Evolutionary conservation across 306 rosid species (phyloP), one percentile per base, ranked within the genome.

Genomic region (Cicer judaicum): DNA sequence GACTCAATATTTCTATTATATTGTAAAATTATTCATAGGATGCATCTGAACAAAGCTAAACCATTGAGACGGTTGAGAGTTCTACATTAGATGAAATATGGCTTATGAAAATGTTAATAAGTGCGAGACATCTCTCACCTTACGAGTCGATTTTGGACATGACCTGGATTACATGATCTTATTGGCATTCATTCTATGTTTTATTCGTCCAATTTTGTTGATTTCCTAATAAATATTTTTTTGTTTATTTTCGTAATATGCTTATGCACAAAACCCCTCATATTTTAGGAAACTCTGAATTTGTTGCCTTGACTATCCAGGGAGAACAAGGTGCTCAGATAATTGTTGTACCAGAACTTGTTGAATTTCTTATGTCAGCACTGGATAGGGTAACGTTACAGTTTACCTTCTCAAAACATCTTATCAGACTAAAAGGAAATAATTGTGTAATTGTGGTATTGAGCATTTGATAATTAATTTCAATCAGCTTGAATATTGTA

Each of bases 251-350:
- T 34, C 47, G 4, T 24, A 53, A 52, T 15, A 59, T 64, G 34
- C 65, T 13, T 34, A 39, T 70, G 41, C 64, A 60, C 11, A 14
- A 38, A 44, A 7, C 13, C 2, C 1, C 29, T 72, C 74, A 36
- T 52, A 60, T 43, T 64, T 64, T 79, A 62, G 9, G 48, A 10
- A 15, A 66, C 36, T 77, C 77, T 48, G 55, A 68, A 55, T 57
- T 79, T 41, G 50, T 72, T 79, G 39, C 64, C 60, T 81, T 76
- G 72, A 68, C 61, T 79, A 36, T 29, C 72, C 79, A 93, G 98
- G 97, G 96, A 64, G 95, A 91, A 64, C 90, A 70, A 72, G 96
- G 97, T 67, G 98, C 98, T 73, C 97, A 91, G 66, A 73, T 91
- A 50, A 75, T 93, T 29, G 53, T 91, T 85, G 98, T 84, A 72